A percentile compares a stretch with the other conserved stretches of the same genome.
phyloP scores from a whole-genome alignment of 2,329 filamentous ascomycete genomes.

The Calonectria crousiana region DNA sequence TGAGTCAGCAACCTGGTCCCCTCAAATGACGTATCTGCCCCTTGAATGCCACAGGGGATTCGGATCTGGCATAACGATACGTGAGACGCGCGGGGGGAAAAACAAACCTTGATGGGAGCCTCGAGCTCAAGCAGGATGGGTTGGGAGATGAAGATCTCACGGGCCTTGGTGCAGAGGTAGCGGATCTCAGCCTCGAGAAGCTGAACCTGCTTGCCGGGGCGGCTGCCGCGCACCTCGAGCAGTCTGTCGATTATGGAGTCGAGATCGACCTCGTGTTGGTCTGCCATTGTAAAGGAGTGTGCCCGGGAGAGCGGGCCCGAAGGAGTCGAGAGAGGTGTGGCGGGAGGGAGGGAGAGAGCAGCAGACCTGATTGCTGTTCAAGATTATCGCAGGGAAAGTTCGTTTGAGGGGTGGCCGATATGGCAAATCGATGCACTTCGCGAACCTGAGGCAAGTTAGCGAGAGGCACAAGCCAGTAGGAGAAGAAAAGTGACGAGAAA shows the following conservation, averaged over 20 bases:
- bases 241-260: slow-evolving; percentile 99
- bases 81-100: background rate
- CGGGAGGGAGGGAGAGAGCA: slow-evolving; percentile 39
- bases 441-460: slow-evolving; percentile 42
- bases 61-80: background rate
- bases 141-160: slow-evolving; percentile 99
- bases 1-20: slow-evolving; percentile 31
- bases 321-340: slow-evolving; percentile 46
- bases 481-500: slow-evolving; percentile 6
- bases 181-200: slow-evolving; percentile 96
- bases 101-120: slow-evolving; percentile 94
- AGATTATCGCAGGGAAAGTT: slow-evolving; percentile 44
- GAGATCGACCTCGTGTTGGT: slow-evolving; percentile 91
- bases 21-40: background rate
- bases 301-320: slow-evolving; percentile 55
- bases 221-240: slow-evolving; percentile 96
- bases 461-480: slow-evolving; percentile 29
- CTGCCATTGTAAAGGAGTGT: slow-evolving; percentile 65
- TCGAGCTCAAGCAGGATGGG: slow-evolving; percentile 97
- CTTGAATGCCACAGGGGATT: background rate
- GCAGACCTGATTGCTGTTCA: slow-evolving; percentile 46
- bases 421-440: slow-evolving; percentile 51
- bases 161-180: slow-evolving; percentile 96
- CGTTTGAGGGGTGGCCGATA: slow-evolving; percentile 42
- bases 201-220: slow-evolving; percentile 98